A percentile compares a stretch with the other conserved stretches of the same genome.
Conservation (phyloP, 441 rosid genomes). For the Jatropha multifida region DNA sequence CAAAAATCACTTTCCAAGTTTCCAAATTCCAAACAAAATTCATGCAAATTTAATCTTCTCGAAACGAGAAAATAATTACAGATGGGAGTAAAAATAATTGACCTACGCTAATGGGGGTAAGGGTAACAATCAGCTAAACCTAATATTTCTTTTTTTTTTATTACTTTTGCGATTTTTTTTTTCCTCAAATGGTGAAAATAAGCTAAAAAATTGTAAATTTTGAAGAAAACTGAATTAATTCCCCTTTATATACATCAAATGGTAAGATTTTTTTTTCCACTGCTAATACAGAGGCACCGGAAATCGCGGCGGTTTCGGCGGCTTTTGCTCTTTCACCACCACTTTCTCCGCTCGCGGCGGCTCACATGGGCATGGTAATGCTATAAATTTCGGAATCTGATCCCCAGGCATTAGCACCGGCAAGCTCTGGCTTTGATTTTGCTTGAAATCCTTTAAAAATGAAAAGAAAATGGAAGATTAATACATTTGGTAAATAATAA, state of each 20-base stretch:
- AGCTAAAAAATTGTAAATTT: not conserved
- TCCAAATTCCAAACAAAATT: not conserved
- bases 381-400: slow-evolving; percentile 70
- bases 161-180: not conserved
- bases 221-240: not conserved
- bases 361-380: slow-evolving; percentile 83
- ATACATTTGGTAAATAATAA: too few relatives aligned
- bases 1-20: not conserved
- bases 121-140: not conserved
- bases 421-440: slow-evolving; percentile 48
- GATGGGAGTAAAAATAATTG: slow-evolving; percentile 2
- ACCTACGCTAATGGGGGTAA: not conserved
- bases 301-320: slow-evolving; percentile 50
- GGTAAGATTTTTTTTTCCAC: not conserved
- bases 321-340: slow-evolving; percentile 39
- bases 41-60: not conserved
- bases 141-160: not conserved
- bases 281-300: slow-evolving; percentile 66
- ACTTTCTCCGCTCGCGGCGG: slow-evolving; percentile 51
- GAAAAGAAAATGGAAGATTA: not conserved
- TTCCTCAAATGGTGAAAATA: not conserved
- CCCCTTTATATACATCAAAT: not conserved
- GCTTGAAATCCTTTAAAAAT: slow-evolving; percentile 48
- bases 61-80: not conserved
- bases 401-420: slow-evolving; percentile 95